These are phyloP conservation scores for Ceratobasidium sp. DNA, from an alignment of 1,284 basidiomycete genomes.

Conservation along the genomic window DNA sequence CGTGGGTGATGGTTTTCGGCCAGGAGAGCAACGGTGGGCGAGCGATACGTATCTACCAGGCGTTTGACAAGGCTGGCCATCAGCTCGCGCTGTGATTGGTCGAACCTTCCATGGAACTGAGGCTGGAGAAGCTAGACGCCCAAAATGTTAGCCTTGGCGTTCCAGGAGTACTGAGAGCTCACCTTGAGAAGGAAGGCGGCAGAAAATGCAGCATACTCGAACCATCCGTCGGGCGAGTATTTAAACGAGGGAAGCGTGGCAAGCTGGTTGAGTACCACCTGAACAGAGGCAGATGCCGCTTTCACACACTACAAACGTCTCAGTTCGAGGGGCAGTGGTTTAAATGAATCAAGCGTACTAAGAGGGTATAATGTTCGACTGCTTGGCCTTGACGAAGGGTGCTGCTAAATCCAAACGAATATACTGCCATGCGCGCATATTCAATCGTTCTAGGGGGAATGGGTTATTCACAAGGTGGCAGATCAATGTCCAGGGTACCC, in stretches of 20 bases:
- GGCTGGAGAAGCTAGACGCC: slow-evolving; percentile 3
- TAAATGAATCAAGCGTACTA: background rate
- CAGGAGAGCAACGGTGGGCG: slow-evolving; percentile 15
- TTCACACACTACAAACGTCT: slow-evolving; percentile 4
- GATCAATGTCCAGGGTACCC: background rate
- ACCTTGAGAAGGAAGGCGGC: slow-evolving; percentile 32
- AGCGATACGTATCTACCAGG: slow-evolving; percentile 18
- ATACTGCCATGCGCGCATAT: slow-evolving; percentile 25
- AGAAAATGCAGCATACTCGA: slow-evolving; percentile 28
- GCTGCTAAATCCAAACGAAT: slow-evolving; percentile 20
- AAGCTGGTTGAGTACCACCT: background rate
- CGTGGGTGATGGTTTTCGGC: slow-evolving; percentile 19
- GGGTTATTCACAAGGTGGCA: background rate
- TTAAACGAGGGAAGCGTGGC: background rate
- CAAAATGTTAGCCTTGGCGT: background rate
- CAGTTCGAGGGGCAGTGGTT: background rate
- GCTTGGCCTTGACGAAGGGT: background rate
- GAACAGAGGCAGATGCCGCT: background rate
- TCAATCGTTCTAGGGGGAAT: slow-evolving; percentile 13
- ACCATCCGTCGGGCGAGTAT: slow-evolving; percentile 30
- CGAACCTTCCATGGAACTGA: background rate
- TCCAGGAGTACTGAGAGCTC: background rate
- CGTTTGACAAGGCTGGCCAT: slow-evolving; percentile 3
- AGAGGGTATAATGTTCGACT: background rate
- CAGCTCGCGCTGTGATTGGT: background rate